phyloP scores from a whole-genome alignment of 441 rosid genomes.

The Bruguiera hainesii region DNA sequence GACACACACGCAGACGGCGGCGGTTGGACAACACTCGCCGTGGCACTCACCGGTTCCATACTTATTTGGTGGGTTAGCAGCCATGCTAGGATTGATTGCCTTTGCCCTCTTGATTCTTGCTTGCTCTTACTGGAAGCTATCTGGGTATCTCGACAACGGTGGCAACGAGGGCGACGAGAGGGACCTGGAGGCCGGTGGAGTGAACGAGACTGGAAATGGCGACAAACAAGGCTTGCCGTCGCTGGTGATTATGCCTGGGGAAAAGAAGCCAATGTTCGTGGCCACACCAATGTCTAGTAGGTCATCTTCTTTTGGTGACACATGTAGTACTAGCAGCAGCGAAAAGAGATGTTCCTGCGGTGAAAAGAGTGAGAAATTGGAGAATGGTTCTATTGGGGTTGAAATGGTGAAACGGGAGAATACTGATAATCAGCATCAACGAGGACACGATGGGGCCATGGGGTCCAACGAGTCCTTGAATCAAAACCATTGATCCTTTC shows the following conservation, averaged over 20 bases:
- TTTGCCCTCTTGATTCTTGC: conserved; percentile 88
- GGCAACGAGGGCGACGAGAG: conserved; percentile 27
- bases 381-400: conserved; percentile 3
- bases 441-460: conserved; percentile 17
- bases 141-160: conserved; percentile 54
- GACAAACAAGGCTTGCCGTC: conserved; percentile 22
- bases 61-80: conserved; percentile 88
- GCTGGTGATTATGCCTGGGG: conserved; percentile 88
- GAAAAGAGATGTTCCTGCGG: conserved; percentile 40
- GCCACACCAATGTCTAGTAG: conserved; percentile 62
- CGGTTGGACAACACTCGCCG: conserved; percentile 42
- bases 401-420: conserved; percentile 18
- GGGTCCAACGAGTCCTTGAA: conserved; percentile 16
- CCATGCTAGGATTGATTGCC: conserved; percentile 88
- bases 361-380: conserved; percentile 32
- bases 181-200: conserved; percentile 59
- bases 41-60: conserved; percentile 98
- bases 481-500: conserved; percentile 21
- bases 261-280: conserved; percentile 68
- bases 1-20: conserved; percentile 18
- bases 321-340: background rate
- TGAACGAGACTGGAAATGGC: conserved; percentile 25
- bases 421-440: conserved; percentile 11
- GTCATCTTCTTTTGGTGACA: conserved; percentile 45
- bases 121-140: conserved; percentile 90